Evolutionary conservation across 2,329 filamentous ascomycete genomes (phyloP).

Genomic region (Lizonia empirigonia): DNA sequence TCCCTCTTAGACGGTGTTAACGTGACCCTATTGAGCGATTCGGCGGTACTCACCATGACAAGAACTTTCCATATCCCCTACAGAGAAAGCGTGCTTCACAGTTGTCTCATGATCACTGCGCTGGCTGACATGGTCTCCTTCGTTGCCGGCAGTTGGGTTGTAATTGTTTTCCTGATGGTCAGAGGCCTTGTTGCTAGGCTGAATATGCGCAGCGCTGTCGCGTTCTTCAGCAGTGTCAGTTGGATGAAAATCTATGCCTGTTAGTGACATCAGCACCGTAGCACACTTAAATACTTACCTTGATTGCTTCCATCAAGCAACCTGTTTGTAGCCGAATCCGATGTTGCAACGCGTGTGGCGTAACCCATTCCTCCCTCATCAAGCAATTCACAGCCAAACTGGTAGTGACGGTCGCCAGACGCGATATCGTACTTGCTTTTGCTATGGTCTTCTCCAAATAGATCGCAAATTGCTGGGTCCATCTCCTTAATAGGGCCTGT

Average conservation of each 20-base stretch:
- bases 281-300: constrained; percentile 19
- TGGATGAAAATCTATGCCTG: constrained; percentile 14
- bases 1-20: too few relatives aligned
- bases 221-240: constrained; percentile 12
- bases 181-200: constrained; percentile 15
- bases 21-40: too few relatives aligned
- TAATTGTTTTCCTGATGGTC: constrained; percentile 10
- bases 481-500: too few relatives aligned
- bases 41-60: too few relatives aligned
- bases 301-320: constrained; percentile 16
- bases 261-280: constrained; percentile 11
- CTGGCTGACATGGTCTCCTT: constrained; percentile 12
- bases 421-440: background rate
- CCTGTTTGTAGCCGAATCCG: constrained; percentile 14
- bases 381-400: constrained; percentile 14
- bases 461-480: background rate
- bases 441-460: background rate
- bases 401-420: constrained; percentile 1
- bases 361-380: constrained; percentile 10
- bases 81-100: constrained; percentile 10
- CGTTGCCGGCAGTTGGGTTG: constrained; percentile 7
- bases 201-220: constrained; percentile 12
- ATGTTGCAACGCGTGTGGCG: constrained; percentile 12
- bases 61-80: constrained; percentile 6
- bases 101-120: background rate